phyloP scores from a whole-genome alignment of 495 filamentous ascomycete genomes.

The Oidiodendron maius region DNA sequence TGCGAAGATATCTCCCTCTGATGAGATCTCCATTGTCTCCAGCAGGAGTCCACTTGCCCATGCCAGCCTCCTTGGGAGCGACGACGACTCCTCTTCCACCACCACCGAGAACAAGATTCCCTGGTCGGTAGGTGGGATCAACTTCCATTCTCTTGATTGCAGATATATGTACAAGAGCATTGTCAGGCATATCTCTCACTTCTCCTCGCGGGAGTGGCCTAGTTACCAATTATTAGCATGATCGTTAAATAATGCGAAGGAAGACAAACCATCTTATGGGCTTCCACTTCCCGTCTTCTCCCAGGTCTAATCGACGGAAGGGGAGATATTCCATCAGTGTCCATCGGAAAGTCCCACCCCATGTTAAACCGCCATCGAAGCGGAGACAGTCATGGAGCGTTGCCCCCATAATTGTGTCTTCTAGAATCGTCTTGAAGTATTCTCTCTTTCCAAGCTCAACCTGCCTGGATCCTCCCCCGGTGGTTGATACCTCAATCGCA shows the following conservation, averaged over 20 bases:
- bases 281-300: conserved; percentile 70
- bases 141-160: conserved; percentile 68
- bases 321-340: conserved; percentile 81
- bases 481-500: conserved; percentile 1
- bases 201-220: conserved; percentile 70
- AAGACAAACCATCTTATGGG: conserved; percentile 57
- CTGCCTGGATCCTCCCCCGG: background rate
- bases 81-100: conserved; percentile 59
- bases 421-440: conserved; percentile 48
- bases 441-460: conserved; percentile 6
- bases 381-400: conserved; percentile 70
- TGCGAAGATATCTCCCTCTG: conserved; percentile 38
- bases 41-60: conserved; percentile 67
- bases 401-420: conserved; percentile 52
- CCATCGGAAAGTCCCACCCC: conserved; percentile 62
- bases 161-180: conserved; percentile 64
- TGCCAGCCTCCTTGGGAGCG: conserved; percentile 58
- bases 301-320: conserved; percentile 78
- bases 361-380: conserved; percentile 57
- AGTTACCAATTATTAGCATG: background rate
- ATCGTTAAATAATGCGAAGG: background rate
- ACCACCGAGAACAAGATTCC: conserved; percentile 76
- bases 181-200: conserved; percentile 70
- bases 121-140: conserved; percentile 63
- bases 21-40: conserved; percentile 57